Evolutionary conservation across 73 alveolate genomes (phyloP), one percentile per base, ranked within the genome.

Genomic region (Vitrella brassicaformis): DNA sequence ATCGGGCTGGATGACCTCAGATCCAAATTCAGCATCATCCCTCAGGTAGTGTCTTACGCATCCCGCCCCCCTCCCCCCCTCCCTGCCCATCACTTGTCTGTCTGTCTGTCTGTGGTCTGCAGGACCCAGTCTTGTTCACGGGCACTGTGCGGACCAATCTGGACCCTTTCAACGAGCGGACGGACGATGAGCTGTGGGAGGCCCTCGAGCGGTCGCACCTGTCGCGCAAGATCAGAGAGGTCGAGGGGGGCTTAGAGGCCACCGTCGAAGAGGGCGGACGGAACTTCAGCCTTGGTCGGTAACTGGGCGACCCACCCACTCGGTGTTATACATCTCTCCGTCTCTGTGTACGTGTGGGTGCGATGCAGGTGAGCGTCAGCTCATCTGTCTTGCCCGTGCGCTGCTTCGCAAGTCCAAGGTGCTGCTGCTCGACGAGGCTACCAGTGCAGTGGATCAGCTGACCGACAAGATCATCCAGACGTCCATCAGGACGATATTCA

Each of bases 381-480:
- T 39, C 56, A 4, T 39, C 56, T 39, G 56, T 39, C 4, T 39
- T 4, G 56, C 56, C 30, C 80, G 98, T 77, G 93, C 94, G 27
- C 78, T 93, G 47, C 85, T 93, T 65, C 78, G 90, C 68, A 91
- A 81, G 73, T 91, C 81, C 78, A 89, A 89, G 73, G 85, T 93
- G 1, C 88, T 93, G 25, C 67, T 93, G 47, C 81, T 93, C 71
- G 69, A 56, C 69, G 69, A 56, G 69, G 84, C 84, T 9, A 78
- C 84, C 25, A 68, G 78, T 9, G 84, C 84, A 14, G 84, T 78
- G 47, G 84, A 78, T 27, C 30, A 67, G 25, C 78, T 47, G 19
- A 78, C 84, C 0, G 84, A 78, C 68, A 66, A 65, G 19, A 30
- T 78, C 47, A 78, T 78, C 47, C 84, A 78, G 81, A 86, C 78